These are phyloP conservation scores for Phytophthora tubulina DNA, from an alignment of 352 stramenopile genomes.

Conservation along the genomic window DNA sequence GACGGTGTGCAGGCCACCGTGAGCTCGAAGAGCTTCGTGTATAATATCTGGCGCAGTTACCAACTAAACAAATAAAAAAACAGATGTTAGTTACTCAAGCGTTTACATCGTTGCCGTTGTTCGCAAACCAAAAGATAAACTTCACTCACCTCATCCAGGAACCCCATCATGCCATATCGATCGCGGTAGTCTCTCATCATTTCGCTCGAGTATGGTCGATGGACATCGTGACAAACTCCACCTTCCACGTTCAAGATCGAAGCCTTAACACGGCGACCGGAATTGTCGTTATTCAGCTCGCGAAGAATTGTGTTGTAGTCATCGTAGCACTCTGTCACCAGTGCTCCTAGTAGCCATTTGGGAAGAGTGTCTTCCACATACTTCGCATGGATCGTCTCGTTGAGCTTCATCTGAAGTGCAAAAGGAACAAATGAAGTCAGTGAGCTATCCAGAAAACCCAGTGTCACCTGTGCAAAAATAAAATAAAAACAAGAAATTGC, in stretches of 20 bases:
- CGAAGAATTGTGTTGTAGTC: slow-evolving; percentile 85
- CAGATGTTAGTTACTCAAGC: background rate
- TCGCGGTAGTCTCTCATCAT: slow-evolving; percentile 63
- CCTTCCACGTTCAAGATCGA: slow-evolving; percentile 80
- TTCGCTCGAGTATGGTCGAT: slow-evolving; percentile 66
- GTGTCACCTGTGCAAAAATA: background rate
- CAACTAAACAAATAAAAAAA: slow-evolving; percentile 45
- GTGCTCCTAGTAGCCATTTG: slow-evolving; percentile 77
- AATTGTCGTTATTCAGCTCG: slow-evolving; percentile 64
- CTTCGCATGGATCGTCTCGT: slow-evolving; percentile 81
- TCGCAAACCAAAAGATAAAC: background rate
- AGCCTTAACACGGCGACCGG: slow-evolving; percentile 59
- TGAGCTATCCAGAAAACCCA: too few species aligned
- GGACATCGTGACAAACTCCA: slow-evolving; percentile 54
- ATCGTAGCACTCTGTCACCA: slow-evolving; percentile 83
- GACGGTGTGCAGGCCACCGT: slow-evolving; percentile 83
- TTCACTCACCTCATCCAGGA: slow-evolving; percentile 75
- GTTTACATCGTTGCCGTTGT: background rate
- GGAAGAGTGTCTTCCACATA: slow-evolving; percentile 88
- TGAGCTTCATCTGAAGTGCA: slow-evolving; percentile 71
- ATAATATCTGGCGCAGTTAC: slow-evolving; percentile 86
- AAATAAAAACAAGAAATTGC: background rate
- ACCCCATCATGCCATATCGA: slow-evolving; percentile 77
- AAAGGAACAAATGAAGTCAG: too few species aligned
- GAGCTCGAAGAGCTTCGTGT: slow-evolving; percentile 74